Base-by-base conservation (phyloP, 441 rosid genomes). In the Gossypium davidsonii region DNA sequence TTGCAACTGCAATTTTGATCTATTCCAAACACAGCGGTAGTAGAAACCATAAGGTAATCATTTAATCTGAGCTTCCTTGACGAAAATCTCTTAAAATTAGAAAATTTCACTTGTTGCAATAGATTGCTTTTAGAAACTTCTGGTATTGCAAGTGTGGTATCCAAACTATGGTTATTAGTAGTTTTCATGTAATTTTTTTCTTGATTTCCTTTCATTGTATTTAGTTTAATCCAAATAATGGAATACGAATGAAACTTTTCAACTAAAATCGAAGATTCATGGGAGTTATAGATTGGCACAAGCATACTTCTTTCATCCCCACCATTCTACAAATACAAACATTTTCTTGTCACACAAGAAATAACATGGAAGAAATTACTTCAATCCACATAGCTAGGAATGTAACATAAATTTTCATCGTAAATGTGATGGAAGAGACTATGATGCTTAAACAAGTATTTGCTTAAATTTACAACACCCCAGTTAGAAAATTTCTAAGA, bases 11-110 rank as follows among this genome's bases (percentile, higher is more conserved):
- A 31, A 31, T 31, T 5, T 31, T 31, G 7, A 31, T 31, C 7
- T 5, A 31, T 4, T 31, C 37, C 7, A 31, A 6, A 5, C 51
- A 34, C 71, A 55, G 42, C 52, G 73, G 74, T 79, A 39, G 74
- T 2, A 57, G 82, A 83, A 83, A 70, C 73, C 39, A 79, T 74
- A 58, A 78, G 77, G 76, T 80, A 81, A 67, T 78, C 85, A 67
- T 79, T 79, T 26, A 76, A 75, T 44, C 81, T 79, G 59, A 70
- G 70, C 76, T 74, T 81, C 81, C 83, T 82, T 51, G 39, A 59
- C 2, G 79, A 73, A 25, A 79, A 67, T 57, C 73, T 79, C 75
- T 74, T 79, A 18, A 77, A 78, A 77, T 83, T 67, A 14, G 86
- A 71, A 59, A 83, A 79, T 31, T 68, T 78, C 11, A 67, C 75